Base-by-base conservation (phyloP, 73 alveolate genomes). In the Paramecium octaurelia region DNA sequence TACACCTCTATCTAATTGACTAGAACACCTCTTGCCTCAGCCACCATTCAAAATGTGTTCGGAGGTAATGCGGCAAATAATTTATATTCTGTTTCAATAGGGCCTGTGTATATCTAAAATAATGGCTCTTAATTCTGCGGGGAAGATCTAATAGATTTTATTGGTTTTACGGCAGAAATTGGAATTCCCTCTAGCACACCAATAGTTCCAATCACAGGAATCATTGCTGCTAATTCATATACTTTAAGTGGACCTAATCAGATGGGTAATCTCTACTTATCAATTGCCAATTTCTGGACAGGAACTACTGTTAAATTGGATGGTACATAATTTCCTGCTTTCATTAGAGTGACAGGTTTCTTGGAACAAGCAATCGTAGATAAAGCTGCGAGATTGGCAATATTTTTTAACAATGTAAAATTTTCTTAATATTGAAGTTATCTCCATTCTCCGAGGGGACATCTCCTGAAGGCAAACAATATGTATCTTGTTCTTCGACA, bases 241-340 rank as follows among this genome's bases (percentile, higher is more conserved):
- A 80, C 91, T 16, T 24, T 80, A 35, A 31, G 64, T 44, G 43
- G 50, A 11, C 54, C 54, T 38, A 43, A 40, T 23, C 6, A 42
- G 24, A 44, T 80, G 75, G n/a, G 2, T 27, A 44, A 42, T 44
- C 91, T 80, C 23, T 80, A 43, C 16, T 6, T 80, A 18, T 44
- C 91, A 20, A 46, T 80, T 34, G 75, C 44, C 8, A 80, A 80
- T 80, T 80, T 44, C 36, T 80, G 91, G 91, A 80, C 91, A 9
- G 73, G 91, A 8, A 80, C 70, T 11, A 48, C 91, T 5, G 6
- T 11, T 3, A 43, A 80, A 40, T 46, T 80, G 46, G 75, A 80
- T 80, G 91, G 91, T 20, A 11, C 70, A 2, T 6, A 8, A 0
- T 80, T 80, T 42, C 91, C 91, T 24, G 91, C 91, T 23, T 80